phyloP scores from a whole-genome alignment of 208 protist genomes.

The Vickermania ingenoplastis region DNA sequence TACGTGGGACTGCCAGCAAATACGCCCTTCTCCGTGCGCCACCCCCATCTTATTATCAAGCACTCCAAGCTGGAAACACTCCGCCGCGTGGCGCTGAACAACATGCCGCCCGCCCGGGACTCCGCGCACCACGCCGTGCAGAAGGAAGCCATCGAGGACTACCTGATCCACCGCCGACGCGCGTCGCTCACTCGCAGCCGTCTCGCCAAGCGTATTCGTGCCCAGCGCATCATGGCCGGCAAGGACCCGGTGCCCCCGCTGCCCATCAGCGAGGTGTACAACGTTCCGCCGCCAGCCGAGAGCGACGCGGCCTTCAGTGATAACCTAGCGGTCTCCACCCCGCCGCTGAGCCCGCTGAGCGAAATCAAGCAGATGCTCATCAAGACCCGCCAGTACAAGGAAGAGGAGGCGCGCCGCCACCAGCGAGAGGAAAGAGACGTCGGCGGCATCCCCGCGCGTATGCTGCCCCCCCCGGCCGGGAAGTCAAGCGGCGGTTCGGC shows the following conservation, averaged over 20 bases:
- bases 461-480: too few species aligned
- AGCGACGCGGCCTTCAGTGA: background rate
- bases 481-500: too few species aligned
- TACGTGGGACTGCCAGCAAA: conserved; percentile 25
- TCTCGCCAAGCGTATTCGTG: background rate
- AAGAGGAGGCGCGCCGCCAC: background rate
- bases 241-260: background rate
- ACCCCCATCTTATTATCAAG: conserved; percentile 34
- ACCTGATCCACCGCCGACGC: conserved; percentile 18
- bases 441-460: background rate
- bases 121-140: conserved; percentile 4
- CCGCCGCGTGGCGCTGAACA: conserved; percentile 18
- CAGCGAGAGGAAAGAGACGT: background rate
- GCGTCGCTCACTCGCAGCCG: conserved; percentile 3
- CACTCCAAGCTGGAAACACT: conserved; percentile 28
- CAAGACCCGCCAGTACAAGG: too few species aligned
- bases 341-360: conserved; percentile 2
- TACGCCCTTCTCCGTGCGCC: conserved; percentile 21
- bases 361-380: too few species aligned
- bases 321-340: background rate
- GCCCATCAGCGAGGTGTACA: background rate
- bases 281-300: too few species aligned
- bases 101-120: conserved; percentile 13
- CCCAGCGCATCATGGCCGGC: background rate
- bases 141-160: conserved; percentile 17